phyloP scores from a whole-genome alignment of 345 rosid genomes.

The Mercurialis annua region DNA sequence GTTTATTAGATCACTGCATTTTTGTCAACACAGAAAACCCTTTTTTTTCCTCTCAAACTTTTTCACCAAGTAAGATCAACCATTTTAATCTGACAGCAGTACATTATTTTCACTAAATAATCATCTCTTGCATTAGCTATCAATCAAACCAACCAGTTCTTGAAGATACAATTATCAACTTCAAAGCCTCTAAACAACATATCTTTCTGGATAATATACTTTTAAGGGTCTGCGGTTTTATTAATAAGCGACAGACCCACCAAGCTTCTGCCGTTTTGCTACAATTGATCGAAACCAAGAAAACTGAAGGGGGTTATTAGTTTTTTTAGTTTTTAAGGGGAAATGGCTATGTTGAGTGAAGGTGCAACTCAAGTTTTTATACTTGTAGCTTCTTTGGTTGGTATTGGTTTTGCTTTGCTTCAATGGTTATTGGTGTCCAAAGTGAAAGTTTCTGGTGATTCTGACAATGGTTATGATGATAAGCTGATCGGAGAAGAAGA shows the following conservation, averaged over 20 bases:
- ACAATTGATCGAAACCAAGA: constrained; percentile 5
- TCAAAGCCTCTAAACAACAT: constrained; percentile 14
- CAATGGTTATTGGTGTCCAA: constrained; percentile 65
- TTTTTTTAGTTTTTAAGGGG: not conserved
- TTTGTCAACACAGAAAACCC: not conserved
- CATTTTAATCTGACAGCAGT: not conserved
- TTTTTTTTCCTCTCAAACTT: not conserved
- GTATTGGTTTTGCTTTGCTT: constrained; percentile 61
- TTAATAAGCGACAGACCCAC: not conserved
- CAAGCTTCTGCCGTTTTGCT: not conserved
- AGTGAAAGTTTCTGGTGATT: constrained; percentile 39
- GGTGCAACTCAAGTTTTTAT: constrained; percentile 48
- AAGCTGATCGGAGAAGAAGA: constrained; percentile 50
- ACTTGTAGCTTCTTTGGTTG: constrained; percentile 45
- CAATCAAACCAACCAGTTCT: constrained; percentile 49
- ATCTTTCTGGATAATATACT: constrained; percentile 16
- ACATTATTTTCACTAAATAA: not conserved
- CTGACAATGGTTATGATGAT: constrained; percentile 33
- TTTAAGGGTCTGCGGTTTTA: not conserved
- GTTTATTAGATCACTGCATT: not conserved
- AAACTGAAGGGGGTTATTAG: constrained; percentile 3
- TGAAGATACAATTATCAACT: constrained; percentile 12
- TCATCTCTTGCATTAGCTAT: constrained; percentile 18
- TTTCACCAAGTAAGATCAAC: not conserved
- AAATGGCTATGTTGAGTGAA: constrained; percentile 49